Base-by-base conservation (phyloP, 2,329 filamentous ascomycete genomes). In the Amauroascus verrucosus region DNA sequence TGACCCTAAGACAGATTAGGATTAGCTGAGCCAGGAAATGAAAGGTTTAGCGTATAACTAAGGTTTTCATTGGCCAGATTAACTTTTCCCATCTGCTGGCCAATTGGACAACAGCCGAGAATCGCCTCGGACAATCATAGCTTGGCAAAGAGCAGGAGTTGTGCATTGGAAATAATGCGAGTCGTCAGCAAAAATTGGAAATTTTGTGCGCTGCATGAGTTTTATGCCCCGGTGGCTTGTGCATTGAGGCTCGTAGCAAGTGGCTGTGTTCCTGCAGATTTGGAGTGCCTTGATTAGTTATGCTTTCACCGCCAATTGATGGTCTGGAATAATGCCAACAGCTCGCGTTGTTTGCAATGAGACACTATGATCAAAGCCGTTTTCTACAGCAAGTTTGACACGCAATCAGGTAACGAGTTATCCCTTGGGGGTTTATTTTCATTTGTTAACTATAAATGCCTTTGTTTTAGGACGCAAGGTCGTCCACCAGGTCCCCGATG, bases 361-460 rank as follows among this genome's bases (percentile, higher is more conserved):
- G n/a, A n/a, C 50, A 52, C 28, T 60, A 81, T 81, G 70, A 82
- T 84, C 61, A 78, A 80, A 62, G 77, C 80, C 45, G 80, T 84
- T 56, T 84, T 84, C 68, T 84, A 82, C 66, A 80, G 80, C 65
- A 80, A 80, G 62, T 84, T 84, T 63, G 80, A 84, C 63, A 78
- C 78, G 52, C 75, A 79, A 58, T 72, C 76, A 70, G 75, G 75
- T 75, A 63, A 46, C 2, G 30, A 38, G 8, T 13, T 3, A 38
- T 44, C 16, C 22, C 22, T 9, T 9, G 24, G 20, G 9, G 8
- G 6, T 43, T 5, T 20, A 9, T 40, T 18, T 28, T 13, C 7
- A 5, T 47, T 37, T 30, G 32, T 40, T 22, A 11, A 9, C 30
- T 26, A 30, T 18, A 41, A 22, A 51, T n/a, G 40, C 48, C 30